A percentile compares a stretch with the other conserved stretches of the same genome.
Evolutionary conservation across 2,329 filamentous ascomycete species (phyloP).

Genomic region (Aspergillus sergii): DNA sequence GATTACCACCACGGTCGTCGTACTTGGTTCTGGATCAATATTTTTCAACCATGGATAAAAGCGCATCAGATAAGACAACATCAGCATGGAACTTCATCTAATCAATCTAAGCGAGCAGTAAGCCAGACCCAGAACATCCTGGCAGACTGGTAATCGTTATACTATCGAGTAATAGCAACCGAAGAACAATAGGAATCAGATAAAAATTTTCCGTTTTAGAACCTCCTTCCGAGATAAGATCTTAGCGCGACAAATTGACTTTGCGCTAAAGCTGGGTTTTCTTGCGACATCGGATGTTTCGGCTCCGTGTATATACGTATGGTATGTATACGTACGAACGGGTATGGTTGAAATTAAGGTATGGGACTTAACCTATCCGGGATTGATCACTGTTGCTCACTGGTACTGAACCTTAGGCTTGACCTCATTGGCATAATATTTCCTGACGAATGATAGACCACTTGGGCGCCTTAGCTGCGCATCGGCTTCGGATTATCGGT

Average conservation of each 20-base stretch:
- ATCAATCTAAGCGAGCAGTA: slow-evolving; percentile 5
- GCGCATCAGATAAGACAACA: not conserved
- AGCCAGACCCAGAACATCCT: not conserved
- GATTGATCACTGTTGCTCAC: not conserved
- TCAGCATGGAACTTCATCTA: not conserved
- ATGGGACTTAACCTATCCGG: slow-evolving; percentile 1
- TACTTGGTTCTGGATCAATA: not conserved
- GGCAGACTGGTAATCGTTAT: too few relatives aligned
- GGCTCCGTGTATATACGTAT: not conserved
- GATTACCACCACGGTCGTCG: not conserved
- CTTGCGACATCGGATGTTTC: slow-evolving; percentile 27
- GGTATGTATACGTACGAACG: slow-evolving; percentile 3
- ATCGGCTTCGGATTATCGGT: too few relatives aligned
- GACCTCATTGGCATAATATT: not conserved
- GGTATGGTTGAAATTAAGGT: not conserved
- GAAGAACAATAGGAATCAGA: not conserved
- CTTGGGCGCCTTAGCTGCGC: not conserved
- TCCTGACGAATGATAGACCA: not conserved
- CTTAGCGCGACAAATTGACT: slow-evolving; percentile 20
- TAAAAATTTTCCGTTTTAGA: slow-evolving; percentile 5
- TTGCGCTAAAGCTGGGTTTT: slow-evolving; percentile 6
- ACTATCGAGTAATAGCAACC: not conserved
- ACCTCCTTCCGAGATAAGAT: slow-evolving; percentile 23
- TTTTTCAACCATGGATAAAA: not conserved
- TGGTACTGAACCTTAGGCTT: not conserved